Base-by-base conservation (phyloP, 2,329 filamentous ascomycete genomes). In the Pseudogymnoascus sp. region DNA sequence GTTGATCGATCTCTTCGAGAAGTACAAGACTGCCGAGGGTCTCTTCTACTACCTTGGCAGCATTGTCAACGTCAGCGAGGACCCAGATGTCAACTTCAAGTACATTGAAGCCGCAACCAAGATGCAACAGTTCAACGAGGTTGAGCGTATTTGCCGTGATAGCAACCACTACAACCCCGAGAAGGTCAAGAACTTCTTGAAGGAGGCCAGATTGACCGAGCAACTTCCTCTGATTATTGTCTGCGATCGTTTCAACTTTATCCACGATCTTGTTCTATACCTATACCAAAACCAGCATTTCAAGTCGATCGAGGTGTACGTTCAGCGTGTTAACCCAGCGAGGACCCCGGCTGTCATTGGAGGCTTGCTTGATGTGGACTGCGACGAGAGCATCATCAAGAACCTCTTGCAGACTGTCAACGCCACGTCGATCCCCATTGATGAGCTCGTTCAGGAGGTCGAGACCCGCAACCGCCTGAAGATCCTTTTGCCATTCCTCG, bases 211-310 rank as follows among this genome's bases (percentile, higher is more conserved):
- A 67, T 80, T 99, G 47, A 86, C 88, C 1, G 94, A 99, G 75
- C 93, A 97, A 77, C 82, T 99, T 43, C 94, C 94, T 43, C 80
- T 99, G 60, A 99, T 99, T 76, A 97, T 97, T 68, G 91, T 99
- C 62, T 99, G 95, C 77, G 94, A 99, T 73, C 90, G 93, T n/a
- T 97, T 95, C 83, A 96, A 97, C 79, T 96, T 99, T 71, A 91
- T 97, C 41, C 94, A 99, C 71, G 94, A 99, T 71, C 77, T 99
- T 71, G 91, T 99, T 47, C 83, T 99, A 20, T 97, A 94, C 76
- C 84, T 99, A 7, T 99, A 99, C 80, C 94, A 97, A 81, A 96
- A 96, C 77, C 93, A 99, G 76, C 93, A 97, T 72, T 99, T 97
- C 83, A 91, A 96, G 78, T 96, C 94, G 1, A 99, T 99, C 66